phyloP scores from a whole-genome alignment of 2,329 filamentous ascomycete species.

The Botryotinia narcissicola region DNA sequence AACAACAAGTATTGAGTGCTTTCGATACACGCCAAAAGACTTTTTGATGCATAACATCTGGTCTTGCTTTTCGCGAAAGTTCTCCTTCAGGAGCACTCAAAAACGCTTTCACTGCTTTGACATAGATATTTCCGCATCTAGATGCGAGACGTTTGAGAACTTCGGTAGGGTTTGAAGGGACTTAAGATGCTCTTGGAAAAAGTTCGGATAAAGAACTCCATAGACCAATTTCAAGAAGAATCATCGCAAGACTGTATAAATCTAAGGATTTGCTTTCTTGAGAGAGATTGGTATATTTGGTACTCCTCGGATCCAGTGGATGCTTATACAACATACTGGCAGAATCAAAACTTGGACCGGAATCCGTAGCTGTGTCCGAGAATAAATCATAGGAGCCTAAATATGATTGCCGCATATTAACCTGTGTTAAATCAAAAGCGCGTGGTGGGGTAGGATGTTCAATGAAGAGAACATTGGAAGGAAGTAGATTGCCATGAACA shows the following conservation, averaged over 20 bases:
- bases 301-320: slow-evolving; percentile 58
- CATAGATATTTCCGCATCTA: slow-evolving; percentile 70
- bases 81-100: slow-evolving; percentile 68
- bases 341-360: slow-evolving; percentile 25
- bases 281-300: slow-evolving; percentile 49
- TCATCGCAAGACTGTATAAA: slow-evolving; percentile 69
- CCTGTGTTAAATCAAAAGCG: slow-evolving; percentile 34
- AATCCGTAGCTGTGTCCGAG: slow-evolving; percentile 43
- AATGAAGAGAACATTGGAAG: slow-evolving; percentile 66
- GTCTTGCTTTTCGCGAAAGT: slow-evolving; percentile 46
- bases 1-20: slow-evolving; percentile 58
- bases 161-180: slow-evolving; percentile 32
- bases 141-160: slow-evolving; percentile 39
- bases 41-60: slow-evolving; percentile 55
- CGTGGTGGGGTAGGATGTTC: slow-evolving; percentile 32
- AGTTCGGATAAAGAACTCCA: slow-evolving; percentile 61
- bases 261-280: slow-evolving; percentile 61
- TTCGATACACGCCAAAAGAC: slow-evolving; percentile 51
- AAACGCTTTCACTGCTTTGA: slow-evolving; percentile 70
- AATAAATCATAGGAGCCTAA: slow-evolving; percentile 76
- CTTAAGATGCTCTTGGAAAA: slow-evolving; percentile 30
- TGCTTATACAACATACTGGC: slow-evolving; percentile 53
- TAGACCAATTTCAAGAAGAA: slow-evolving; percentile 71
- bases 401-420: slow-evolving; percentile 66
- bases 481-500: slow-evolving; percentile 67